Conservation (phyloP, 805 yeast species). For the Debaryomyces maramus region DNA sequence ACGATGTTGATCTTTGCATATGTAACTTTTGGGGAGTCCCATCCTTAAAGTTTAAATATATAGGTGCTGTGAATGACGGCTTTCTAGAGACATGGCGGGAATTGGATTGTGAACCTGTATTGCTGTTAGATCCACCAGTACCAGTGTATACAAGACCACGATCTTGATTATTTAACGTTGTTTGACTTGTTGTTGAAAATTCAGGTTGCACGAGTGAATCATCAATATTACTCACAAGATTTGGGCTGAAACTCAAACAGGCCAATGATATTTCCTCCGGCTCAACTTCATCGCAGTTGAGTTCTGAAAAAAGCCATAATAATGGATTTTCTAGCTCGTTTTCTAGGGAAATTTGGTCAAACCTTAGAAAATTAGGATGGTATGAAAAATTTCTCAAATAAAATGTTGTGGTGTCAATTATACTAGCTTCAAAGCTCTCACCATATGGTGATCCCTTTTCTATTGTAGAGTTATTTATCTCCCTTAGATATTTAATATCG, state of each 20-base stretch:
- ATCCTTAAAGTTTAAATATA: slow-evolving; percentile 16
- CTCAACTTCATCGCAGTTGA: slow-evolving; percentile 13
- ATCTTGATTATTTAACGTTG: not conserved
- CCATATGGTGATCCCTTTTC: not conserved
- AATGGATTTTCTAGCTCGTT: slow-evolving; percentile 20
- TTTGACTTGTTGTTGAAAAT: not conserved
- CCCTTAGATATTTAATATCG: slow-evolving; percentile 7
- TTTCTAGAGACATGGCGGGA: slow-evolving; percentile 16
- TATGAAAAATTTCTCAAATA: slow-evolving; percentile 36
- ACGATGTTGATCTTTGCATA: too few species aligned
- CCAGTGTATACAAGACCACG: slow-evolving; percentile 4
- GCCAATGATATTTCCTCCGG: slow-evolving; percentile 23
- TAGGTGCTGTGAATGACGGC: slow-evolving; percentile 24
- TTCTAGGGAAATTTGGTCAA: slow-evolving; percentile 19
- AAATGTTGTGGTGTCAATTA: slow-evolving; percentile 18
- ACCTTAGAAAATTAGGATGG: slow-evolving; percentile 48
- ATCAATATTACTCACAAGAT: slow-evolving; percentile 7
- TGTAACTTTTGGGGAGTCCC: slow-evolving; percentile 1
- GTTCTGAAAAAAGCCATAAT: slow-evolving; percentile 20
- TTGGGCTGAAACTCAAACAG: slow-evolving; percentile 25
- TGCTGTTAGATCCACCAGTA: slow-evolving; percentile 2
- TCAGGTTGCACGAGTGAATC: slow-evolving; percentile 2
- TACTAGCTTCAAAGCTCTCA: slow-evolving; percentile 5
- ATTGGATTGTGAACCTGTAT: slow-evolving; percentile 6
- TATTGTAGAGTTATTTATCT: slow-evolving; percentile 3